Conservation (phyloP, 352 stramenopile genomes). For the Phytophthora pinifolia region DNA sequence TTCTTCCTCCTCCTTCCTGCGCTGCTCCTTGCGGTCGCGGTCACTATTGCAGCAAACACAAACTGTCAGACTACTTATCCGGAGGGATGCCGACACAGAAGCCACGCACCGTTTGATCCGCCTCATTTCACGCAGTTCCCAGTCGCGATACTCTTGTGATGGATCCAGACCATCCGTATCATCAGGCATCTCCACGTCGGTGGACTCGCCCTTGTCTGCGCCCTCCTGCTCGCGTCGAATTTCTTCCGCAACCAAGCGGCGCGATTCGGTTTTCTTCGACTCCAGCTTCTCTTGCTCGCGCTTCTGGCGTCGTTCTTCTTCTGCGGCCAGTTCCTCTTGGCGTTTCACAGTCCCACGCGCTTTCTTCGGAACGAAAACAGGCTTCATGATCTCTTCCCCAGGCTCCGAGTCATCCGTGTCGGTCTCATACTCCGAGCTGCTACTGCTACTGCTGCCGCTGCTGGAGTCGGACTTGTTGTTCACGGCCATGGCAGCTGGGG, state of each 20-base stretch:
- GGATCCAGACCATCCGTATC: conserved; percentile 90
- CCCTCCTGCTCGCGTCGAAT: conserved; percentile 65
- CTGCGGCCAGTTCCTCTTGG: conserved; percentile 74
- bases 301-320: conserved; percentile 66
- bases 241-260: conserved; percentile 76
- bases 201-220: conserved; percentile 43
- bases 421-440: conserved; percentile 78
- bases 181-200: conserved; percentile 88
- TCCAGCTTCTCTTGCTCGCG: conserved; percentile 61
- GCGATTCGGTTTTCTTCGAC: conserved; percentile 66
- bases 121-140: conserved; percentile 93
- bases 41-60: conserved; percentile 47
- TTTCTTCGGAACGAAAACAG: conserved; percentile 91
- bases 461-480: conserved; percentile 41
- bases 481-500: neutral
- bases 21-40: conserved; percentile 76
- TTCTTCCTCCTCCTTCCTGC: conserved; percentile 86
- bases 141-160: conserved; percentile 91
- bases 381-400: conserved; percentile 84
- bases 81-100: neutral
- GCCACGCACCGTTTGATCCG: conserved; percentile 85
- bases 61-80: conserved; percentile 9
- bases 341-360: conserved; percentile 82
- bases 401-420: conserved; percentile 78
- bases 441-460: conserved; percentile 45